These are phyloP conservation scores for Leishmania gerbilli DNA, from an alignment of 208 protist species.

Conservation along the genomic window DNA sequence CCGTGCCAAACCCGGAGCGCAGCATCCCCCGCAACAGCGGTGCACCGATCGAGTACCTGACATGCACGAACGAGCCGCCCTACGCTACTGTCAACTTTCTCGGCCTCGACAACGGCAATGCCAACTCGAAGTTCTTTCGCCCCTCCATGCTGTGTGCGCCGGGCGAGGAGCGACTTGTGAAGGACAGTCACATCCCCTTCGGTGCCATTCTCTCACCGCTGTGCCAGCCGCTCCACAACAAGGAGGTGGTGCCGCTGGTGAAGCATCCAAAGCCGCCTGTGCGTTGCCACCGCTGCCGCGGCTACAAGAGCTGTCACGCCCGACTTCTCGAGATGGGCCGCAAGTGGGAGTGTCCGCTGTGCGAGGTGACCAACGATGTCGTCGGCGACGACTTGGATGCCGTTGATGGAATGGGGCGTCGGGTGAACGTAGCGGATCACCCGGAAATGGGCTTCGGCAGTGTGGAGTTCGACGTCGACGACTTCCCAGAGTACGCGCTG, in stretches of 20 bases:
- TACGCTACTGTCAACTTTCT: constrained; percentile 76
- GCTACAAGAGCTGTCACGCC: constrained; percentile 91
- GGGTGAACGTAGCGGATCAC: constrained; percentile 58
- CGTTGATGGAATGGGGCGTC: constrained; percentile 72
- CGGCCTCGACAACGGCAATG: constrained; percentile 87
- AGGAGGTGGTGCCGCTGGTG: constrained; percentile 78
- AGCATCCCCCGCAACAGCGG: constrained; percentile 50
- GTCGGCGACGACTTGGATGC: constrained; percentile 81
- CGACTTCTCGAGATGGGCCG: constrained; percentile 87
- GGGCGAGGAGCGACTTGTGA: constrained; percentile 56
- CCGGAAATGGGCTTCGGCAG: constrained; percentile 72
- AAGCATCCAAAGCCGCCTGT: constrained; percentile 63
- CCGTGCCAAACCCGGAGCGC: constrained; percentile 58
- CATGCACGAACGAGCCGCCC: constrained; percentile 57
- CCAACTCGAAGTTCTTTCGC: constrained; percentile 91
- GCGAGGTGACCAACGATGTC: constrained; percentile 81
- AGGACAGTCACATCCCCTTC: constrained; percentile 74
- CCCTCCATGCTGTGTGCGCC: constrained; percentile 67
- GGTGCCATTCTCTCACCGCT: constrained; percentile 88
- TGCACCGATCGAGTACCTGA: constrained; percentile 43
- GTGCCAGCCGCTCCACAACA: constrained; percentile 60
- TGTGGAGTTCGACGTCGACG: constrained; percentile 91
- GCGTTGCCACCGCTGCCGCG: constrained; percentile 93
- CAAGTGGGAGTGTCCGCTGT: constrained; percentile 91
- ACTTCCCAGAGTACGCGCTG: constrained; percentile 73